A percentile compares a stretch with the other conserved stretches of the same genome.
Evolutionary conservation across 768 basidiomycete genomes (phyloP).

Genomic region (Lactarius tabidus): DNA sequence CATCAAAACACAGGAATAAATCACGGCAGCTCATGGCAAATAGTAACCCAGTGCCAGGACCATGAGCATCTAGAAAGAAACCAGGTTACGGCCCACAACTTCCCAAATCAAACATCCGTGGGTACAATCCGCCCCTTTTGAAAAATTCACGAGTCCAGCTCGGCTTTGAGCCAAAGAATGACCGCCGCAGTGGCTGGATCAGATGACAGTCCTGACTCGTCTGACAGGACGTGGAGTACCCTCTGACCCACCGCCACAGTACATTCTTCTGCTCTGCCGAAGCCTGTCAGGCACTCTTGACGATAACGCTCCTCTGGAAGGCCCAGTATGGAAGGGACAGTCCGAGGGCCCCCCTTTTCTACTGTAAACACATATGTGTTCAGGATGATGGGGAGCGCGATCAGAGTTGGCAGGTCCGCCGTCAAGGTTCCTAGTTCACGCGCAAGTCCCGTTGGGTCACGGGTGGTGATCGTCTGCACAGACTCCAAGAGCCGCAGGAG

Average conservation of each 20-base stretch:
- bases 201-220: slow-evolving; percentile 4
- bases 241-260: slow-evolving; percentile 54
- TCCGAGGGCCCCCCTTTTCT: slow-evolving; percentile 32
- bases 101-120: background rate
- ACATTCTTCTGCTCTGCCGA: slow-evolving; percentile 74
- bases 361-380: slow-evolving; percentile 37
- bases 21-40: background rate
- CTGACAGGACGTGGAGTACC: slow-evolving; percentile 48
- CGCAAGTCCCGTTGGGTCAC: slow-evolving; percentile 29
- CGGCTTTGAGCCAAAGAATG: slow-evolving; percentile 27
- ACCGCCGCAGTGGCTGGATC: slow-evolving; percentile 28
- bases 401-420: slow-evolving; percentile 64
- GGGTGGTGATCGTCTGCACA: slow-evolving; percentile 16
- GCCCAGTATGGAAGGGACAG: slow-evolving; percentile 53
- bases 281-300: slow-evolving; percentile 65
- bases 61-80: background rate
- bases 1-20: background rate
- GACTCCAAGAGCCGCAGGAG: slow-evolving; percentile 56
- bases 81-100: background rate
- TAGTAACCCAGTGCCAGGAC: background rate
- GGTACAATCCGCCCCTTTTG: background rate
- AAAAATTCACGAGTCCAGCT: slow-evolving; percentile 16
- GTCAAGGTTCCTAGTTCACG: slow-evolving; percentile 51
- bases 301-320: slow-evolving; percentile 62
- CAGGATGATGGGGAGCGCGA: slow-evolving; percentile 66